Conservation (phyloP, 805 yeast genomes). For the Metschnikowia lunata region DNA sequence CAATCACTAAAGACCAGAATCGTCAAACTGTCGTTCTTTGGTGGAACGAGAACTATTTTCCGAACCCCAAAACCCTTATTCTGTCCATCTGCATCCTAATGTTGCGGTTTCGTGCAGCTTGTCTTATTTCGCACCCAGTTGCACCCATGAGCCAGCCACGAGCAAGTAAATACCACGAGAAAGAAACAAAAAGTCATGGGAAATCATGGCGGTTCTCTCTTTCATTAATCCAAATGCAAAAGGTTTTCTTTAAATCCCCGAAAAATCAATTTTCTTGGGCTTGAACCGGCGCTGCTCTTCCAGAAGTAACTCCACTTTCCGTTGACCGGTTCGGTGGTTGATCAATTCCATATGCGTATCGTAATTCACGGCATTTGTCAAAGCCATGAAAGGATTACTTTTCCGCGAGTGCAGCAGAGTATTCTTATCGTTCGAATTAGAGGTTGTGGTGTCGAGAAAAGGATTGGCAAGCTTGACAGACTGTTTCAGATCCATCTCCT, state of each 20-base stretch:
- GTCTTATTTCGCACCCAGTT: no score
- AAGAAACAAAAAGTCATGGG: no score
- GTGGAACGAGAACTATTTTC: no score
- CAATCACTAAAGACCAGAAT: no score
- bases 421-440: neutral
- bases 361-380: constrained; percentile 19
- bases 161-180: no score
- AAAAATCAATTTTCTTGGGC: constrained; percentile 36
- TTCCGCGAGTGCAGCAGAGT: neutral
- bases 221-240: no score
- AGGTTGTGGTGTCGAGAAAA: neutral
- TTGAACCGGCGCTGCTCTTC: constrained; percentile 29
- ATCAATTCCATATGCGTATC: constrained; percentile 38
- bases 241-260: constrained; percentile 3
- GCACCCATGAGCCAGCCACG: no score
- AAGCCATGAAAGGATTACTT: constrained; percentile 1
- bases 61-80: no score
- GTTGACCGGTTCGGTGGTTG: constrained; percentile 41
- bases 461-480: constrained; percentile 3
- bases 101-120: no score
- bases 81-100: no score
- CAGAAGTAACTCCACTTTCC: constrained; percentile 24
- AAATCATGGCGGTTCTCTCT: no score
- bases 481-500: constrained; percentile 1
- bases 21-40: no score